Conservation (phyloP, 2,329 filamentous ascomycete species). For the Cadophora sp. region DNA sequence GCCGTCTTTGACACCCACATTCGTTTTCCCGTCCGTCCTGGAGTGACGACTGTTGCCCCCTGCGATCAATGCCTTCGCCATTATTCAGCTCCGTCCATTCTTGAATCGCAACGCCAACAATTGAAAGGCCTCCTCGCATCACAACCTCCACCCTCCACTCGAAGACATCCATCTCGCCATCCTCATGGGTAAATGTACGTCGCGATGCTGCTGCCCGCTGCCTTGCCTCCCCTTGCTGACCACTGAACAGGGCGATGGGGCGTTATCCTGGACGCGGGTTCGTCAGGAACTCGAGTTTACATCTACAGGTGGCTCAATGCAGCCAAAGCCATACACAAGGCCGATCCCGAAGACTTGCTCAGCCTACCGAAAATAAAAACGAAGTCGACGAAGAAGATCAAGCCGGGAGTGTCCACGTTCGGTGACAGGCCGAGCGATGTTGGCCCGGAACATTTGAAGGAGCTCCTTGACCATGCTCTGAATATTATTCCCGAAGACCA, state of each 20-base stretch:
- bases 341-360: slow-evolving; percentile 64
- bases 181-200: slow-evolving; percentile 46
- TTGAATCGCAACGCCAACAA: slow-evolving; percentile 17
- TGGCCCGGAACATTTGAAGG: slow-evolving; percentile 80
- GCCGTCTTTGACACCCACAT: slow-evolving; percentile 30
- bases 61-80: slow-evolving; percentile 36
- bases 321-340: slow-evolving; percentile 67
- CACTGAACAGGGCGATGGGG: slow-evolving; percentile 68
- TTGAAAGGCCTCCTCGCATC: slow-evolving; percentile 20
- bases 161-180: slow-evolving; percentile 16
- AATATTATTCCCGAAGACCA: slow-evolving; percentile 78
- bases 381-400: slow-evolving; percentile 90
- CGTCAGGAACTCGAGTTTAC: slow-evolving; percentile 93
- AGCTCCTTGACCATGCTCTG: slow-evolving; percentile 82
- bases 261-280: slow-evolving; percentile 96
- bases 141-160: slow-evolving; percentile 16
- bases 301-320: slow-evolving; percentile 93
- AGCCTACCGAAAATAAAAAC: slow-evolving; percentile 82
- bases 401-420: slow-evolving; percentile 91
- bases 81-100: slow-evolving; percentile 29
- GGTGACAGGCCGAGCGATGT: slow-evolving; percentile 77
- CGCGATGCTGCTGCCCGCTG: background rate
- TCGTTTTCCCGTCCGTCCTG: slow-evolving; percentile 30
- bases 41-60: slow-evolving; percentile 14
- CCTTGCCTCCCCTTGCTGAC: slow-evolving; percentile 18